Base-by-base conservation (phyloP, 495 filamentous ascomycete genomes). In the Hypoxylon rickii region DNA sequence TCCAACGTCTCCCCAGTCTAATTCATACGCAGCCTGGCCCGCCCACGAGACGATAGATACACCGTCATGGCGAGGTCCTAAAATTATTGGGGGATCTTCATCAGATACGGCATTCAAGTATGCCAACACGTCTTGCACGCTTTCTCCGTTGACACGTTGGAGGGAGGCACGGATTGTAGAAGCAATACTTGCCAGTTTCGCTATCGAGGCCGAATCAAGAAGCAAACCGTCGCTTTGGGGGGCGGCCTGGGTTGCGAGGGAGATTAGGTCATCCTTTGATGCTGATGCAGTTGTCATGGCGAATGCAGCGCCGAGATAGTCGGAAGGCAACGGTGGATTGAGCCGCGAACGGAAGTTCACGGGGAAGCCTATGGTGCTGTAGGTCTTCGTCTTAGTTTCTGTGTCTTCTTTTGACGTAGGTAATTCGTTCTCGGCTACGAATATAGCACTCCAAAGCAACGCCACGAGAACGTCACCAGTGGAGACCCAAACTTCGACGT, bases 41-140 rank as follows among this genome's bases (percentile, higher is more conserved):
- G 67, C 67, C 65, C 67, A 70, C 4, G 74, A 73, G 83, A 90
- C 73, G 83, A 90, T 21, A 75, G 87, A 86, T 79, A 89, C 12
- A 79, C 77, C 18, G 75, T 82, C 48, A 74, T 78, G 13, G 77
- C 82, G 31, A 83, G 66, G 26, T 74, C 83, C 31, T 69, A 80
- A 16, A 8, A 47, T 56, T 6, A 70, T 52, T 13, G 40, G 44
- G 8, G 48, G 40, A 37, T 61, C 45, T 4, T 47, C 20, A 3
- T 39, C 20, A 3, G 46, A 7, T 0, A 26, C 31, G 4, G 24
- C 21, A 33, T 63, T 39, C 39, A 66, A 41, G 17, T 55, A 67
- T 15, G 21, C 19, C 1, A 70, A 32, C 0, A 62, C 31, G 13
- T 54, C 40, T 17, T 48, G 52, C 24, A 66, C 55, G 12, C 43